Conservation (phyloP, 2,329 filamentous ascomycete species). For the Claviceps sp. region DNA sequence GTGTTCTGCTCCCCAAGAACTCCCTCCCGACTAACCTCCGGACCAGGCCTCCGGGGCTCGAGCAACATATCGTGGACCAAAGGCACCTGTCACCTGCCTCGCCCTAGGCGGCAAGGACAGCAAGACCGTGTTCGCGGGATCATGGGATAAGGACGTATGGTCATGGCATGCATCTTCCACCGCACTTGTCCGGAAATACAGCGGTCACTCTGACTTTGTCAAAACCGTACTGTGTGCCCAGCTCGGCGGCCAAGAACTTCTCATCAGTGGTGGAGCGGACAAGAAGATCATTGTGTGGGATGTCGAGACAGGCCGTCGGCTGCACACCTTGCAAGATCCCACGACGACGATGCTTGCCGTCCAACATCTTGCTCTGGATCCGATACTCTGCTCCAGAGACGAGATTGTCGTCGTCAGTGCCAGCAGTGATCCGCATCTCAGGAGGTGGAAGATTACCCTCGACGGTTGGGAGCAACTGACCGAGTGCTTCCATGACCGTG, state of each 20-base stretch:
- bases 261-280: conserved; percentile 67
- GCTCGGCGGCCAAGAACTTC: conserved; percentile 45
- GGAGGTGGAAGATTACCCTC: conserved; percentile 55
- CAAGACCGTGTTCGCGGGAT: conserved; percentile 65
- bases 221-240: conserved; percentile 58
- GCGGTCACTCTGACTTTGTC: conserved; percentile 82
- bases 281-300: conserved; percentile 80
- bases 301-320: conserved; percentile 46
- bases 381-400: conserved; percentile 36
- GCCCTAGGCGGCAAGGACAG: conserved; percentile 46
- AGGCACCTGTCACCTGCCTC: conserved; percentile 67
- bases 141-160: conserved; percentile 90
- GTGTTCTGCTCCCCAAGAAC: neutral
- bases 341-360: conserved; percentile 60
- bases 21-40: neutral
- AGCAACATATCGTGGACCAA: conserved; percentile 54
- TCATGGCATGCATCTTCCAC: conserved; percentile 58
- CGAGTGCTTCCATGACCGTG: conserved; percentile 28
- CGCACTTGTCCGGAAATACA: conserved; percentile 43
- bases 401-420: conserved; percentile 58
- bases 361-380: conserved; percentile 67
- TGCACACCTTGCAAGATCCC: conserved; percentile 70
- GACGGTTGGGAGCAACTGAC: conserved; percentile 40
- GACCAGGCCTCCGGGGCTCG: conserved; percentile 19
- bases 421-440: conserved; percentile 67